Base-by-base conservation (phyloP, 1,284 basidiomycete species). In the Sporisorium scitamineum region DNA sequence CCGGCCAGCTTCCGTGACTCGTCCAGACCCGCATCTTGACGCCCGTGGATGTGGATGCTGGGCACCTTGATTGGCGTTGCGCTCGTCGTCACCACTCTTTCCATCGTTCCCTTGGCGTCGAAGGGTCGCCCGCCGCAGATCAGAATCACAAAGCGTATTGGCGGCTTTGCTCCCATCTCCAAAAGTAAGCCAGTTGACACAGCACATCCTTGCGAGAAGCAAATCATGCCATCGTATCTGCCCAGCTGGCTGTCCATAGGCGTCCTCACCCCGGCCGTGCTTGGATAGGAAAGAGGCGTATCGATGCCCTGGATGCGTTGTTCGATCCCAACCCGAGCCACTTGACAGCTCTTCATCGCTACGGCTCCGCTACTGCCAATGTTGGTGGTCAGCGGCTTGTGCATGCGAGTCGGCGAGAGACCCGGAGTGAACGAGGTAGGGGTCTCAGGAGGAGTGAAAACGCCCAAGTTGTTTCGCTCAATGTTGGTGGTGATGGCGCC, bases 191-290 rank as follows among this genome's bases (percentile, higher is more conserved):
- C 71, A 3, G 75, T 71, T 7, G 64, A 41, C 16, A 70, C 67
- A 3, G 75, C 70, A n/a, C 70, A 73, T 44, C 75, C 75, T 18
- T 78, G 75, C 41, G 75, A 78, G 24, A 78, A 78, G 61, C 75
- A 73, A 27, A 78, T 64, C 50, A 78, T 41, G 8, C 67, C 75
- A 20, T 78, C 71, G 45, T 68, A 78, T 0, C 29, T 14, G 37
- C 22, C 44, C 0, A 4, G 7, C n/a, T 14, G 29, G 8, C 7
- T 20, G 24, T 64, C 55, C 48, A 37, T 2, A 10, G 69, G 69
- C 31, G 69, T 71, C 32, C 44, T 39, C 5, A 50, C 50, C 4
- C 59, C 62, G 5, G 62, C 57, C 16, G 61, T 61, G 59, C 58
- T 65, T 7, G 63, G 59, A 26, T 37, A 51, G 5, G 69, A 66